Evolutionary conservation across 352 stramenopile genomes (phyloP).

Genomic region (Pseudoperonospora humuli): DNA sequence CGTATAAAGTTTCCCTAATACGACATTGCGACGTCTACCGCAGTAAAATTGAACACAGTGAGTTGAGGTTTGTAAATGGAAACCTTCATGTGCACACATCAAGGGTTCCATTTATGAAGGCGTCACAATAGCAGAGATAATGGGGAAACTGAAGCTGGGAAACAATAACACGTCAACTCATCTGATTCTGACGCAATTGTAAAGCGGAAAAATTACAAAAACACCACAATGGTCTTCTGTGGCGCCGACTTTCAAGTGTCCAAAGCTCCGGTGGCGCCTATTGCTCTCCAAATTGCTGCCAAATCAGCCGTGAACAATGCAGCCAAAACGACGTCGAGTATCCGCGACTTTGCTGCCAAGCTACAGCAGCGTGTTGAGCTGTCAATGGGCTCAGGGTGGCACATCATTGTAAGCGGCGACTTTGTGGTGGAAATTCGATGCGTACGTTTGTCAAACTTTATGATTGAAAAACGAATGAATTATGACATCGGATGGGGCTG

Average conservation of each 20-base stretch:
- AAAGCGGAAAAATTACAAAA: conserved; percentile 5
- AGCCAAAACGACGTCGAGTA: conserved; percentile 44
- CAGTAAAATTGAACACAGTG: no score
- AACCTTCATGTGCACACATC: no score
- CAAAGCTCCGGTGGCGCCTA: conserved; percentile 36
- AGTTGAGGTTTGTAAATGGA: no score
- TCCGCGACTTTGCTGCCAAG: conserved; percentile 44
- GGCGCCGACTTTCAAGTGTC: conserved; percentile 58
- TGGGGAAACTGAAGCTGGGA: no score
- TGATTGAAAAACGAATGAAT: not conserved
- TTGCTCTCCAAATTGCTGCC: conserved; percentile 29
- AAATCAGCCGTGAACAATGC: conserved; percentile 48
- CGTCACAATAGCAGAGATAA: no score
- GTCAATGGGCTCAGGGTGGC: conserved; percentile 50
- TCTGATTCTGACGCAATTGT: no score
- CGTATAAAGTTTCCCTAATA: no score
- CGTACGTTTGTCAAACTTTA: conserved; percentile 25
- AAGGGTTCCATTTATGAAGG: no score
- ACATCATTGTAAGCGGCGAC: conserved; percentile 56
- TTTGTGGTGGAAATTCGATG: conserved; percentile 74
- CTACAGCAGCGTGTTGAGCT: conserved; percentile 36
- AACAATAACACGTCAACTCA: no score
- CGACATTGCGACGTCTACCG: no score
- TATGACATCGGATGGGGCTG: no score
- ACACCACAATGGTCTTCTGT: conserved; percentile 37